A percentile compares a stretch with the other conserved stretches of the same genome.
These are phyloP conservation scores for Nosema bombycis DNA, from an alignment of 371 early-diverging fungal genomes.

Conservation along the genomic window DNA sequence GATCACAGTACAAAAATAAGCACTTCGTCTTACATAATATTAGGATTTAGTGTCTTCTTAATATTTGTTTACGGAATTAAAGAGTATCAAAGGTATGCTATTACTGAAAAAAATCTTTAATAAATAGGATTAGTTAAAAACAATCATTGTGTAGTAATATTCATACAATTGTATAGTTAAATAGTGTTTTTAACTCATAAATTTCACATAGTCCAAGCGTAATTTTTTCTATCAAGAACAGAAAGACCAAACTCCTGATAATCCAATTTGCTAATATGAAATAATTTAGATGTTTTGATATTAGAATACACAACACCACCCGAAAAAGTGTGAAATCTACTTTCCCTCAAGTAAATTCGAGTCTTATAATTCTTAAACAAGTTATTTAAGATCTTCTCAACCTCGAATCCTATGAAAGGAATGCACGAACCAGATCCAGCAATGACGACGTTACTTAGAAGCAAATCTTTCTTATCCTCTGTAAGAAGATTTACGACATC, in stretches of 20 bases:
- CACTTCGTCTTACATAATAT: too few relatives aligned
- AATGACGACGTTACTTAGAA: slow-evolving; percentile 44
- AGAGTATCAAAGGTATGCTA: too few relatives aligned
- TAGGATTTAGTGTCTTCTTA: too few relatives aligned
- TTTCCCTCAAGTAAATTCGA: slow-evolving; percentile 36
- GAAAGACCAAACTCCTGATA: slow-evolving; percentile 46
- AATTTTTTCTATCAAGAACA: slow-evolving; percentile 49
- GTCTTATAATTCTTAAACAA: slow-evolving; percentile 25
- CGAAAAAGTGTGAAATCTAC: slow-evolving; percentile 50
- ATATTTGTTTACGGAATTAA: too few relatives aligned
- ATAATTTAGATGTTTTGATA: too few relatives aligned
- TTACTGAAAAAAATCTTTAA: too few relatives aligned
- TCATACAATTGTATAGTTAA: too few relatives aligned
- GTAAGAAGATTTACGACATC: slow-evolving; percentile 10
- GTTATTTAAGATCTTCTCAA: slow-evolving; percentile 27
- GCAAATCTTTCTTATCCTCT: slow-evolving; percentile 24
- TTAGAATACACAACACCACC: slow-evolving; percentile 49
- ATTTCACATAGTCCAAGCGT: too few relatives aligned
- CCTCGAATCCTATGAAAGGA: slow-evolving; percentile 20
- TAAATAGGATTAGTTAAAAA: too few relatives aligned
- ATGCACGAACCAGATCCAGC: slow-evolving; percentile 42
- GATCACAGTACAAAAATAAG: too few relatives aligned
- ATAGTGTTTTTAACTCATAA: too few relatives aligned
- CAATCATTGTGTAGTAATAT: too few relatives aligned
- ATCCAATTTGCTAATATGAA: slow-evolving; percentile 47